phyloP scores from a whole-genome alignment of 2,329 filamentous ascomycete species.

The Hortaea werneckii region DNA sequence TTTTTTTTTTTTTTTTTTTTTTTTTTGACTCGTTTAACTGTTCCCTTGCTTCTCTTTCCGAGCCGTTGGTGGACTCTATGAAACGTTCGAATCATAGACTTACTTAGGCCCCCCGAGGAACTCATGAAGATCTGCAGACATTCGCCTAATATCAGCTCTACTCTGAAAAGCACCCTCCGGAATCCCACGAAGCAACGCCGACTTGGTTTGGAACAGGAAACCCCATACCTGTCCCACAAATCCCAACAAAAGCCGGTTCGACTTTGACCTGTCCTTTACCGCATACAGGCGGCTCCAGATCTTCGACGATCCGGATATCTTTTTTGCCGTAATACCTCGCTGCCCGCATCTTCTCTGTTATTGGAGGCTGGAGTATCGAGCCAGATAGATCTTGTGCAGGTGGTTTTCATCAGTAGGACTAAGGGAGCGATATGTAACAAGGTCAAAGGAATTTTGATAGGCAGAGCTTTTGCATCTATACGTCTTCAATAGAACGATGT shows the following conservation, averaged over 20 bases:
- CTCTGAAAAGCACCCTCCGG: not conserved
- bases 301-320: constrained; percentile 45
- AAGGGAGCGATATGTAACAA: no score
- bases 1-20: no score
- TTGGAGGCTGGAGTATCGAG: not conserved
- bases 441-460: no score
- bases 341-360: constrained; percentile 38
- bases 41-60: no score
- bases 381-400: no score
- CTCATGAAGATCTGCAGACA: constrained; percentile 40
- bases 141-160: not conserved
- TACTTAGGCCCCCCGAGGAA: constrained; percentile 36
- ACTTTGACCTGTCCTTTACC: constrained; percentile 42
- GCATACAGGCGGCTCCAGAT: constrained; percentile 38
- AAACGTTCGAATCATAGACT: not conserved
- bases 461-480: no score
- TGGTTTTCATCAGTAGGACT: no score
- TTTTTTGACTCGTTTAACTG: no score
- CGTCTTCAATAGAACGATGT: no score
- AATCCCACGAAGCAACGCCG: not conserved
- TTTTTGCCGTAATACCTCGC: constrained; percentile 46
- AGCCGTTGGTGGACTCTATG: no score
- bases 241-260: constrained; percentile 39
- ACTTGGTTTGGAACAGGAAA: not conserved
- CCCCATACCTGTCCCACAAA: constrained; percentile 36